Conservation (phyloP, 345 rosid species). For the Lepidium sativum region DNA sequence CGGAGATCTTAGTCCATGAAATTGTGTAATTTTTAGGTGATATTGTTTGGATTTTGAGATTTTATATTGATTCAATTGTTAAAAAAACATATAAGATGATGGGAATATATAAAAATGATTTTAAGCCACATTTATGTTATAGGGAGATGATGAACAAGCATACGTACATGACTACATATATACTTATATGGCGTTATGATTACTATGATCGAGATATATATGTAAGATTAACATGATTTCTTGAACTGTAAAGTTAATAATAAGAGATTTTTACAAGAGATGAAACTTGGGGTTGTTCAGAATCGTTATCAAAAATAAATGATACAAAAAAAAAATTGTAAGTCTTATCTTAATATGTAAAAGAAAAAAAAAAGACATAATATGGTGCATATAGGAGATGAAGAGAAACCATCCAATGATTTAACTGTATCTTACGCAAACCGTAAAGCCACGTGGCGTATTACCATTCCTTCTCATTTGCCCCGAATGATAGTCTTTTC, state of each 20-base stretch:
- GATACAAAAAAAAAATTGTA: not conserved
- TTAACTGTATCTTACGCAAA: constrained; percentile 25
- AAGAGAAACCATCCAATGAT: constrained; percentile 19
- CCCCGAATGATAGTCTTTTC: constrained; percentile 27
- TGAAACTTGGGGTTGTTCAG: not conserved
- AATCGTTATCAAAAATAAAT: not conserved
- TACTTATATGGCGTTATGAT: not conserved
- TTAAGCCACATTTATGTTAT: too few species aligned
- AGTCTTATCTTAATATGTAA: not conserved
- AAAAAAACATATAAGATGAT: not conserved
- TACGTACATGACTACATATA: too few species aligned
- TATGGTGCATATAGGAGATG: constrained; percentile 11
- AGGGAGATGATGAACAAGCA: not conserved
- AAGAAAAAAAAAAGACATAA: not conserved
- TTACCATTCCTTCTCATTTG: constrained; percentile 13
- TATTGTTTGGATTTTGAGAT: too few species aligned
- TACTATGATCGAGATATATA: not conserved
- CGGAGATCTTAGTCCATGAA: too few species aligned
- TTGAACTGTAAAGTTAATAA: too few species aligned
- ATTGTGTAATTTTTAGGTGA: too few species aligned
- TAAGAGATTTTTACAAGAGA: not conserved
- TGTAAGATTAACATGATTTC: not conserved
- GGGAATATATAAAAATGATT: not conserved
- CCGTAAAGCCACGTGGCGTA: constrained; percentile 42
- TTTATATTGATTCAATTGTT: too few species aligned